phyloP scores from a whole-genome alignment of 2,329 filamentous ascomycete species.

The Pseudogymnoascus sp. region DNA sequence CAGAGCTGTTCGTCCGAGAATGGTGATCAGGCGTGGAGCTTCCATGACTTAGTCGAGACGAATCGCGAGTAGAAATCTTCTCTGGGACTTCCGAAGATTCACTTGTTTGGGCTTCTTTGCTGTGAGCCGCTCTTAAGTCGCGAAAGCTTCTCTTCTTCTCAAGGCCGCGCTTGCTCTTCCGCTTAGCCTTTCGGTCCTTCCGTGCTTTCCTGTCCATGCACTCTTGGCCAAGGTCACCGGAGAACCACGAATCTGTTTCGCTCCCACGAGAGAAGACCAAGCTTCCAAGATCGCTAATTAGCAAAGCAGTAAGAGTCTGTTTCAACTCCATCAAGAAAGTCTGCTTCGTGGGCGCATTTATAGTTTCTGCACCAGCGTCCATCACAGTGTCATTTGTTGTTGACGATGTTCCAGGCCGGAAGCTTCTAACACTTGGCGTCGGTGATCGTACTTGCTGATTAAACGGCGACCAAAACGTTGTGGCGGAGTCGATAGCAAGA shows the following conservation, averaged over 20 bases:
- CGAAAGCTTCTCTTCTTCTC: conserved; percentile 64
- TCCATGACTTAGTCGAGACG: background rate
- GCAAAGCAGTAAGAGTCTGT: conserved; percentile 71
- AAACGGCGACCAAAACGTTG: conserved; percentile 86
- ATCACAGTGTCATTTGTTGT: conserved; percentile 63
- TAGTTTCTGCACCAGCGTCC: conserved; percentile 46
- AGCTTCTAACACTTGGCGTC: conserved; percentile 52
- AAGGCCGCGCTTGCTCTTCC: conserved; percentile 42
- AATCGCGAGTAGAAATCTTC: conserved; percentile 1
- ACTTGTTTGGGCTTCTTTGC: conserved; percentile 21
- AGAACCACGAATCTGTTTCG: conserved; percentile 86
- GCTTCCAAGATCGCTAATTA: conserved; percentile 83
- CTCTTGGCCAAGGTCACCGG: conserved; percentile 54
- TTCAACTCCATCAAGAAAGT: conserved; percentile 72
- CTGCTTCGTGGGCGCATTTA: conserved; percentile 59
- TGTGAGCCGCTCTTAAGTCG: conserved; percentile 49
- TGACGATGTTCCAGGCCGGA: conserved; percentile 57
- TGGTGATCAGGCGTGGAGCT: background rate
- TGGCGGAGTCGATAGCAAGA: conserved; percentile 64
- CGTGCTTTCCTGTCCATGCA: conserved; percentile 57
- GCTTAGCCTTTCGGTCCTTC: conserved; percentile 54
- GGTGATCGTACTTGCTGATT: conserved; percentile 58
- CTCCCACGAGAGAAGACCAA: conserved; percentile 77
- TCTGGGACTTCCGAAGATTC: background rate
- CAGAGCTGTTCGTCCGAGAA: conserved; percentile 7